Percentiles rank a stretch among this genome's conserved stretches.
Conservation (phyloP, 2,329 filamentous ascomycete genomes). For the Alternaria viburni region DNA sequence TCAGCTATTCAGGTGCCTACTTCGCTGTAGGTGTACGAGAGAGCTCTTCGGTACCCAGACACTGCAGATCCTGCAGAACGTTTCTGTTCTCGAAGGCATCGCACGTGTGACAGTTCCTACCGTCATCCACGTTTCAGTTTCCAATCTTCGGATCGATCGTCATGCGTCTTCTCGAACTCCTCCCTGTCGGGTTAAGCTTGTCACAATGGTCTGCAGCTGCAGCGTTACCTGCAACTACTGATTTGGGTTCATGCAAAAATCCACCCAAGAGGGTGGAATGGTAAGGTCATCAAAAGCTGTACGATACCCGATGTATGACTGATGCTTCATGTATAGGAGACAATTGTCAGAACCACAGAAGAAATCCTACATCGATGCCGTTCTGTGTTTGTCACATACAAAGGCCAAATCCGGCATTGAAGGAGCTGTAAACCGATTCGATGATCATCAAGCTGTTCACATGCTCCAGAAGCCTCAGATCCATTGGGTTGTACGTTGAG, state of each 20-base stretch:
- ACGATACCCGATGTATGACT: not conserved
- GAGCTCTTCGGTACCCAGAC: not conserved
- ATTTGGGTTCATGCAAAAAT: slow-evolving; percentile 9
- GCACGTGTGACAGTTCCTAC: not conserved
- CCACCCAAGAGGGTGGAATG: slow-evolving; percentile 23
- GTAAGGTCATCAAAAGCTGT: slow-evolving; percentile 2
- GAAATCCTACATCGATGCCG: slow-evolving; percentile 29
- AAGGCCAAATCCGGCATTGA: slow-evolving; percentile 21
- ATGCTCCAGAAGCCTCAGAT: slow-evolving; percentile 27
- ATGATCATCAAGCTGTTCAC: slow-evolving; percentile 32
- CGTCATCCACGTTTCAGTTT: not conserved
- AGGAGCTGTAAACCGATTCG: slow-evolving; percentile 27
- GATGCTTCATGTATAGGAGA: slow-evolving; percentile 14
- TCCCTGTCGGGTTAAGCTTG: slow-evolving; percentile 12
- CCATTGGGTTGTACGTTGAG: slow-evolving; percentile 24
- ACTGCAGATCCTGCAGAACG: not conserved
- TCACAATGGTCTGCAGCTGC: slow-evolving; percentile 8
- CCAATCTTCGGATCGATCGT: not conserved
- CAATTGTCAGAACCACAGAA: slow-evolving; percentile 22
- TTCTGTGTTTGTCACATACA: slow-evolving; percentile 28
- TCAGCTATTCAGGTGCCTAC: not conserved
- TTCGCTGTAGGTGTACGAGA: not conserved
- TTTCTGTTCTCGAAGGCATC: not conserved
- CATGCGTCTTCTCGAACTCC: not conserved
- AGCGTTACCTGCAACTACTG: slow-evolving; percentile 3